Evolutionary conservation across 768 basidiomycete species (phyloP).

Genomic region (Hericium coralloides): DNA sequence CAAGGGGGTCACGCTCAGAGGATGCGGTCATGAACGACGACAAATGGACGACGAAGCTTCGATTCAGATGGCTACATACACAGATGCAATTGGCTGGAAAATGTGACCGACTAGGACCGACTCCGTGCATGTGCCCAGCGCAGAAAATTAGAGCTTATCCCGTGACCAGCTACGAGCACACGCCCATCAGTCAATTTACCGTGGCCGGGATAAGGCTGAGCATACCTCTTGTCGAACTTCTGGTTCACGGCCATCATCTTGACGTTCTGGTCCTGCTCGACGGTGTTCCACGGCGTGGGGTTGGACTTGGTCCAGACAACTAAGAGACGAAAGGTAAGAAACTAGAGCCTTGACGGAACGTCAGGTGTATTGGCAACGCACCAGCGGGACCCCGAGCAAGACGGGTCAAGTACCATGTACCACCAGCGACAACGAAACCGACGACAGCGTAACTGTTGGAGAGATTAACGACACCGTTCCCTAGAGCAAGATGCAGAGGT

Average conservation of each 20-base stretch:
- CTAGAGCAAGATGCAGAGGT: neutral
- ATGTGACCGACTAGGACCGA: neutral
- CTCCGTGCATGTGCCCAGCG: neutral
- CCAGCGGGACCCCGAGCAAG: slow-evolving; percentile 37
- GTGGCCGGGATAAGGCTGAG: slow-evolving; percentile 2
- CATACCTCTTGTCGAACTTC: slow-evolving; percentile 67
- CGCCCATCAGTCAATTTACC: slow-evolving; percentile 4
- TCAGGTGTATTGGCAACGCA: slow-evolving; percentile 11
- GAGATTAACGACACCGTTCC: neutral
- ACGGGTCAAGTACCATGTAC: slow-evolving; percentile 33
- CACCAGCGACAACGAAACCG: slow-evolving; percentile 34
- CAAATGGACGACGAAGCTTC: neutral
- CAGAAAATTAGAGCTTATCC: slow-evolving; percentile 49
- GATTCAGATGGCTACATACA: neutral
- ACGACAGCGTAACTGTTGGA: slow-evolving; percentile 37
- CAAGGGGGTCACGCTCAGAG: neutral
- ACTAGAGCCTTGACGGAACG: neutral
- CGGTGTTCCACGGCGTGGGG: slow-evolving; percentile 83
- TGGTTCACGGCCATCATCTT: slow-evolving; percentile 65
- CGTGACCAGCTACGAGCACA: slow-evolving; percentile 54
- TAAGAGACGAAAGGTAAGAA: slow-evolving; percentile 15
- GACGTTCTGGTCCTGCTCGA: slow-evolving; percentile 65
- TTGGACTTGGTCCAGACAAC: slow-evolving; percentile 62
- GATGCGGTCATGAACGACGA: neutral
- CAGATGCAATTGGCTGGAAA: neutral